Evolutionary conservation across 352 stramenopile species (phyloP).

Genomic region (Globisporangium paddicum): DNA sequence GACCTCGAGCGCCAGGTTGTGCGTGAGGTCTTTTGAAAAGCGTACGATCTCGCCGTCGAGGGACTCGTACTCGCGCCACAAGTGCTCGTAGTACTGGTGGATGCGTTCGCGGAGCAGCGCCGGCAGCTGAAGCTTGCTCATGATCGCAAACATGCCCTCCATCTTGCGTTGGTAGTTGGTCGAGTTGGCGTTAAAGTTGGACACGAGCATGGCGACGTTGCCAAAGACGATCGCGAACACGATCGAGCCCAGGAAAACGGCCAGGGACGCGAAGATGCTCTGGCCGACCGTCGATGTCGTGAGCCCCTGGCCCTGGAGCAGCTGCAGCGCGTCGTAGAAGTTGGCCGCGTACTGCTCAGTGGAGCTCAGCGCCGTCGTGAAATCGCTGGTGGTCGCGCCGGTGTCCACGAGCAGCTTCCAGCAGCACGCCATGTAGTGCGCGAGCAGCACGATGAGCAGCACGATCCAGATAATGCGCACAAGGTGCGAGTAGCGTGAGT

Average conservation of each 20-base stretch:
- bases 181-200: constrained; percentile 8
- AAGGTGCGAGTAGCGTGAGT: constrained; percentile 16
- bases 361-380: too few species aligned
- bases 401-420: constrained; percentile 1
- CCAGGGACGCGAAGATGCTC: not conserved
- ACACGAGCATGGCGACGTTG: constrained; percentile 18
- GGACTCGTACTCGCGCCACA: constrained; percentile 38
- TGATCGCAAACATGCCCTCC: constrained; percentile 18
- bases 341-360: not conserved
- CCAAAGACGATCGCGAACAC: constrained; percentile 15
- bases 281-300: too few species aligned
- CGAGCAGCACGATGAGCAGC: constrained; percentile 2
- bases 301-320: constrained; percentile 2
- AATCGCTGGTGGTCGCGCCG: too few species aligned
- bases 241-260: constrained; percentile 3
- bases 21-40: constrained; percentile 32
- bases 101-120: constrained; percentile 25
- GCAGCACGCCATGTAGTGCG: constrained; percentile 14
- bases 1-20: constrained; percentile 35
- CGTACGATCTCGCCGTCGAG: constrained; percentile 27
- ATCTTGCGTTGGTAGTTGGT: constrained; percentile 20
- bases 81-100: constrained; percentile 35
- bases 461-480: constrained; percentile 4
- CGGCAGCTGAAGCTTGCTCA: constrained; percentile 20
- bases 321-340: not conserved